phyloP scores from a whole-genome alignment of 768 basidiomycete species.

The Russula griseocarnosa region DNA sequence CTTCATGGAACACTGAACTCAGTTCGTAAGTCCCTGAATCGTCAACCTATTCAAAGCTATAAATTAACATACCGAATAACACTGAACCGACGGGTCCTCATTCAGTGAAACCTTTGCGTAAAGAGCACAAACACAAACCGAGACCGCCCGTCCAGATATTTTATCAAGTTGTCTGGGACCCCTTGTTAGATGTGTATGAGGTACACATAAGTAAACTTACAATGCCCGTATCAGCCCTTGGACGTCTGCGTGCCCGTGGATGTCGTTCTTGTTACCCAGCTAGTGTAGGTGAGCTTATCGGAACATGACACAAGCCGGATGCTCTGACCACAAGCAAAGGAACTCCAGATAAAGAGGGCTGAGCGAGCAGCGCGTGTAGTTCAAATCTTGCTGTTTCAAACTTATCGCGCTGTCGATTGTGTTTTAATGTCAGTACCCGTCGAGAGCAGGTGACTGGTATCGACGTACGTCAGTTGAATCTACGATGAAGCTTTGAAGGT shows the following conservation, averaged over 20 bases:
- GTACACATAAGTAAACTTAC: constrained; percentile 41
- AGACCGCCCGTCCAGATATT: constrained; percentile 75
- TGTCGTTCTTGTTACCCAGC: constrained; percentile 93
- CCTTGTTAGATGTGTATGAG: not conserved
- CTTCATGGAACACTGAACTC: constrained; percentile 86
- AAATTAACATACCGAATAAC: constrained; percentile 60
- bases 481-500: constrained; percentile 73
- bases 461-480: constrained; percentile 78
- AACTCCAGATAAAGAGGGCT: constrained; percentile 62
- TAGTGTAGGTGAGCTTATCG: constrained; percentile 32
- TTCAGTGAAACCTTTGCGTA: constrained; percentile 4
- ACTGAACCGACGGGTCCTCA: constrained; percentile 41
- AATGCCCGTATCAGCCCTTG: constrained; percentile 78
- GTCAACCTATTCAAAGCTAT: not conserved
- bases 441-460: not conserved
- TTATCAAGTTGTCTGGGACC: constrained; percentile 64
- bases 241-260: constrained; percentile 69
- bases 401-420: constrained; percentile 56
- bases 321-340: constrained; percentile 75
- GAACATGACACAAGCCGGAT: not conserved
- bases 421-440: constrained; percentile 12
- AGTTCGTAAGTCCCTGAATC: not conserved
- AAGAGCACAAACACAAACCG: constrained; percentile 49
- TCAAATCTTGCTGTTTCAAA: constrained; percentile 83
- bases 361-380: constrained; percentile 70